These are phyloP conservation scores for Venturia oleaginea DNA, from an alignment of 2,329 filamentous ascomycete species.

Conservation along the genomic window DNA sequence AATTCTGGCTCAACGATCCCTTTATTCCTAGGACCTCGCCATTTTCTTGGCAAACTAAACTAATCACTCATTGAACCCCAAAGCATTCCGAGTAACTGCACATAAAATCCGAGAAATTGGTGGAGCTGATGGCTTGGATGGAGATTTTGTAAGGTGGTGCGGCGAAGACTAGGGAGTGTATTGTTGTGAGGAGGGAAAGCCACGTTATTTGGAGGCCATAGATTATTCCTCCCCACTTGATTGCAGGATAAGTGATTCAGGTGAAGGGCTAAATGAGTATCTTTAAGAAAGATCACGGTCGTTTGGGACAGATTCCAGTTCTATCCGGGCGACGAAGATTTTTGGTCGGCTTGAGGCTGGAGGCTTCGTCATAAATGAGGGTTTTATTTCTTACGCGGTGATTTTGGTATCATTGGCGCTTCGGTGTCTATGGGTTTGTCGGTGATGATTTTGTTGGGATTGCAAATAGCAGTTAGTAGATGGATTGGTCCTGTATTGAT, in stretches of 20 bases:
- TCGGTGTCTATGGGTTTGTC: too few relatives aligned
- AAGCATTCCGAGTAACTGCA: not conserved
- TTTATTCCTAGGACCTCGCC: not conserved
- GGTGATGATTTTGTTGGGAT: too few relatives aligned
- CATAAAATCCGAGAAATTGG: not conserved
- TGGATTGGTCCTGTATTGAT: too few relatives aligned
- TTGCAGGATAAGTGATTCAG: not conserved
- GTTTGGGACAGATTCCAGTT: not conserved
- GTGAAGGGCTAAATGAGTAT: not conserved
- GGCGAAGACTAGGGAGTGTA: not conserved
- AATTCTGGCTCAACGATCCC: conserved; percentile 1
- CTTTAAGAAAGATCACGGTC: not conserved
- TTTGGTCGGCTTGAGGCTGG: too few relatives aligned
- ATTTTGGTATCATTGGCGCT: too few relatives aligned
- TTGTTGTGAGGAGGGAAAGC: not conserved
- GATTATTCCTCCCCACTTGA: not conserved
- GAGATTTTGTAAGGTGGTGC: not conserved
- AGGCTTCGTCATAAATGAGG: too few relatives aligned
- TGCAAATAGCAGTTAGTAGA: too few relatives aligned
- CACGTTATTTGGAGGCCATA: not conserved
- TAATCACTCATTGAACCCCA: not conserved
- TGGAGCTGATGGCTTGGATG: not conserved
- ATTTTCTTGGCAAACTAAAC: not conserved
- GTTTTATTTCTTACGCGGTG: too few relatives aligned
- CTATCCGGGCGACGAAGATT: not conserved